Evolutionary conservation across 192 early-diverging fungal genomes (phyloP).

Genomic region (Backusella tarrabulga): DNA sequence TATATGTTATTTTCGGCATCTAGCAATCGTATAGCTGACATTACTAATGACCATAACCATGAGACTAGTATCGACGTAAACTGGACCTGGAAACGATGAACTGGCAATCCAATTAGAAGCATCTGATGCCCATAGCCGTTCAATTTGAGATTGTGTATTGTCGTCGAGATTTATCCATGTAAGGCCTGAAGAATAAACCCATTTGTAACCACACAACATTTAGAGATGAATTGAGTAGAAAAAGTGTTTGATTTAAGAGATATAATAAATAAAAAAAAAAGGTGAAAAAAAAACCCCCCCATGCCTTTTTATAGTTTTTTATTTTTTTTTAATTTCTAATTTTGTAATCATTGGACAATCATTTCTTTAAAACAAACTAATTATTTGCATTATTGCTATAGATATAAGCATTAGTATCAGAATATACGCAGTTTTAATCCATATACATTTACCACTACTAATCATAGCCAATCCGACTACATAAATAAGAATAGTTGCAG

Average conservation of each 20-base stretch:
- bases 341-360: not conserved
- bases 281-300: not conserved
- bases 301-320: slow-evolving; percentile 1
- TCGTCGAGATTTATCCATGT: slow-evolving; percentile 1
- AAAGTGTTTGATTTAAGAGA: not conserved
- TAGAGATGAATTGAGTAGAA: not conserved
- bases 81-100: slow-evolving; percentile 2
- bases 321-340: not conserved
- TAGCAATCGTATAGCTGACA: not conserved
- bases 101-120: slow-evolving; percentile 5
- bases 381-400: not conserved
- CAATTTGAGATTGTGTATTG: slow-evolving; percentile 8
- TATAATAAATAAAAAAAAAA: not conserved
- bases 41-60: not conserved
- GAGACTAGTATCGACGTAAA: slow-evolving; percentile 2
- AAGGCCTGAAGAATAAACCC: slow-evolving; percentile 1
- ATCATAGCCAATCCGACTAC: not conserved
- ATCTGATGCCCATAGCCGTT: not conserved
- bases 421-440: not conserved
- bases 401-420: not conserved
- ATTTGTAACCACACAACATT: not conserved
- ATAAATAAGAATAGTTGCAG: not conserved
- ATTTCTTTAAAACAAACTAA: not conserved
- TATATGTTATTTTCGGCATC: not conserved
- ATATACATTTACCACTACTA: not conserved